These are phyloP conservation scores for Podospora pseudocomata DNA, from an alignment of 495 filamentous ascomycete genomes.

Conservation along the genomic window DNA sequence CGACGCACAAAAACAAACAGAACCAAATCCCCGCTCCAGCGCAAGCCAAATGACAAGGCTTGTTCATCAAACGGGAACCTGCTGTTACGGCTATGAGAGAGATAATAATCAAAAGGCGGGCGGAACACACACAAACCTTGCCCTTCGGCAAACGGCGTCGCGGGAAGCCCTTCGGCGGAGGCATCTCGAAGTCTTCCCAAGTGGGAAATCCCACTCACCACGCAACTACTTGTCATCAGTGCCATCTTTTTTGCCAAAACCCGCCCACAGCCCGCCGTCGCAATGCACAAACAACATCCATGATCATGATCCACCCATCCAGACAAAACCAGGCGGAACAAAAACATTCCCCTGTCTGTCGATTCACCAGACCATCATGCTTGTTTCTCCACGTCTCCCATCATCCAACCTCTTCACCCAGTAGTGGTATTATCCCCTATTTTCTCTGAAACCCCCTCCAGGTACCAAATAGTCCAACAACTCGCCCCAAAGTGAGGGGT, in stretches of 20 bases:
- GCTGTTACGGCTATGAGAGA: background rate
- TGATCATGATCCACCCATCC: background rate
- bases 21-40: background rate
- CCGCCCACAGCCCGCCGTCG: background rate
- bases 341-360: background rate
- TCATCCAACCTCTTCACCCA: background rate
- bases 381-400: background rate
- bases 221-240: background rate
- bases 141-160: background rate
- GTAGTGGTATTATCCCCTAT: background rate
- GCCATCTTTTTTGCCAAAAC: slow-evolving; percentile 2
- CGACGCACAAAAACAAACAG: background rate
- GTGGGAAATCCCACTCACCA: background rate
- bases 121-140: background rate
- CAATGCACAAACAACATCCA: background rate
- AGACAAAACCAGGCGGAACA: background rate
- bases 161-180: background rate
- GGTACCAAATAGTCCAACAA: background rate
- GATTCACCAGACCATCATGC: background rate
- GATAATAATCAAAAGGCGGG: background rate
- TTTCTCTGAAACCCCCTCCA: slow-evolving; percentile 1
- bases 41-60: background rate
- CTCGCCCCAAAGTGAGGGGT: background rate
- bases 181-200: slow-evolving; percentile 3
- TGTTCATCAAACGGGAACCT: background rate